Percentiles rank a stretch among this genome's conserved stretches.
Evolutionary conservation across 495 filamentous ascomycete genomes (phyloP).

Genomic region (Haplographium delicatum): DNA sequence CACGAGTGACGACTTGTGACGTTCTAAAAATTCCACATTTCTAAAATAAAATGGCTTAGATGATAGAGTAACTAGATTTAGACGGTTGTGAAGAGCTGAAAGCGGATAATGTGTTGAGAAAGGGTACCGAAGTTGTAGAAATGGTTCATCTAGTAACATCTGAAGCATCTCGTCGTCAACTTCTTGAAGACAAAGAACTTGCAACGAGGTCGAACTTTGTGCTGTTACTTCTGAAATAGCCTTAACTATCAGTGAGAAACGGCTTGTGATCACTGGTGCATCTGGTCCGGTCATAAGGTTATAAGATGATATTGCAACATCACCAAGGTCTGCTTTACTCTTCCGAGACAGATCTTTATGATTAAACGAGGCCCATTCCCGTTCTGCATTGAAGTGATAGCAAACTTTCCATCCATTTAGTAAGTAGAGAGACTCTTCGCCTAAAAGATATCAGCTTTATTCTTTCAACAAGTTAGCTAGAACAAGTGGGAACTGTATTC

Average conservation of each 20-base stretch:
- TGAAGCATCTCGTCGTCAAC: slow-evolving; percentile 53
- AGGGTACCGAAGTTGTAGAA: slow-evolving; percentile 42
- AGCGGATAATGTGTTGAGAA: slow-evolving; percentile 47
- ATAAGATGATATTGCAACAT: slow-evolving; percentile 44
- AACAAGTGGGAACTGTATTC: too few species aligned
- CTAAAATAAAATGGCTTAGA: slow-evolving; percentile 44
- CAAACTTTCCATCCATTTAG: background rate
- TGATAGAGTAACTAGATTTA: slow-evolving; percentile 51
- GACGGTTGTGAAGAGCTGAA: slow-evolving; percentile 43
- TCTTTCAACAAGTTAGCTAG: too few species aligned
- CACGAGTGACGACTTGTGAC: slow-evolving; percentile 48
- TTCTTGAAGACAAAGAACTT: slow-evolving; percentile 51
- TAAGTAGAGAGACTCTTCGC: too few species aligned
- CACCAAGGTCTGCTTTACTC: slow-evolving; percentile 1
- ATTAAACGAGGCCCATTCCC: background rate
- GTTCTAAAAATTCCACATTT: slow-evolving; percentile 36
- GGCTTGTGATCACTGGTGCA: slow-evolving; percentile 38
- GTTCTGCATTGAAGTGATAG: background rate
- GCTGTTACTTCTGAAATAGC: slow-evolving; percentile 30
- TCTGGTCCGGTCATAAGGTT: slow-evolving; percentile 52
- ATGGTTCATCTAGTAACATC: slow-evolving; percentile 37
- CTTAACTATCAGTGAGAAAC: slow-evolving; percentile 43
- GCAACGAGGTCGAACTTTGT: slow-evolving; percentile 31
- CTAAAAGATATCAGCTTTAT: background rate
- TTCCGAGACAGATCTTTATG: too few species aligned